Base-by-base conservation (phyloP, 2,329 filamentous ascomycete genomes). In the Beauveria pseudobassiana region DNA sequence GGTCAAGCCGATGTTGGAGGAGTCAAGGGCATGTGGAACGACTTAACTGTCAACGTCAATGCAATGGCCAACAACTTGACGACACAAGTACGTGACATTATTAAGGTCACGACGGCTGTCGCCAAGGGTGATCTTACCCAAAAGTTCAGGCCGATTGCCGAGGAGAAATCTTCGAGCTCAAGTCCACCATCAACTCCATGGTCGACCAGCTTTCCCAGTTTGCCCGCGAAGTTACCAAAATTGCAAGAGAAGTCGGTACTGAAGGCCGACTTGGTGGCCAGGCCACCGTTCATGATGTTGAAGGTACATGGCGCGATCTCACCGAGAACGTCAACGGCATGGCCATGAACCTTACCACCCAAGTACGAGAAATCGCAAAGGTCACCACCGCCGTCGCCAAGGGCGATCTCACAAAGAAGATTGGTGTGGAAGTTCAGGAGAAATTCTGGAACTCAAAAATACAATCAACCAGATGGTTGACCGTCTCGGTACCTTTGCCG, bases 391-490 rank as follows among this genome's bases (percentile, higher is more conserved):
- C 93, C 63, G 93, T 99, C 64, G 93, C 93, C 57, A 90, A 89
- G 74, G 93, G 93, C 71, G 93, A 99, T 75, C 80, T 99, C 65
- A 96, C 91, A 64, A 91, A 95, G 77, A 98, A 97, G 80, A 97
- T 99, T 71, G 89, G 91, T 64, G 91, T 96, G 65, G 91, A 96
- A 68, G 95, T 92, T 59, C 87, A 92, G 74, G 93, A 70, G 95
- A 99, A 77, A 98, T 99, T 68, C 78, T 96, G 58, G 91, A 96
- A 72, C 80, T 99, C 65, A 99, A 99, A 78, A 91, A 93, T 70
- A 99, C 93, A 8, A 98, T 98, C 79, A 98, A 98, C 75, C 96
- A 90, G 71, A 98, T 98, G 93, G 95, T 98, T 73, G 93, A 98
- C 75, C 92, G 96, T 69, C 82, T 98, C 50, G 91, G 96, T 68